Evolutionary conservation across 495 filamentous ascomycete species (phyloP), one percentile per base, ranked within the genome.

Genomic region (Annulohypoxylon bovei): DNA sequence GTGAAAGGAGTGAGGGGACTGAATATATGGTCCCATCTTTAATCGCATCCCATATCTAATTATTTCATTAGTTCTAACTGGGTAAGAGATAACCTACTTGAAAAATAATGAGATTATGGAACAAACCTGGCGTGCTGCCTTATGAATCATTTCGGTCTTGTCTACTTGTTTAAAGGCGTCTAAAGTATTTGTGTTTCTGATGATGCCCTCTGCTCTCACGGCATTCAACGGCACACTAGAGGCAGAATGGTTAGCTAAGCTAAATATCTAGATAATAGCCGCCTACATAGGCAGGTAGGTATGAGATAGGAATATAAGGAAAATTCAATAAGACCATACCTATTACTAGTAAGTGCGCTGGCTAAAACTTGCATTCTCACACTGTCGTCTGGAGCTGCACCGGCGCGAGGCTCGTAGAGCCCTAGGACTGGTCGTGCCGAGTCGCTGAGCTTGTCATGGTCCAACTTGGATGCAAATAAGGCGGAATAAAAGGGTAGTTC

Each of bases 21-120:
- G 93, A 94, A 78, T 94, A 97, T 68, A 99, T 97, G 6, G 92
- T 96, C 18, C 94, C 94, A 78, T 99, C 95, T 67, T 91, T 88
- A 71, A 98, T 97, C 25, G 95, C 95, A 81, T 98, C 93, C 96
- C 94, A 98, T 55, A 99, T 92, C 92, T 97, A 70, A 28, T 74
- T 56, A 58, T 32, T 76, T 47, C 20, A 20, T 68, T n/a, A 42
- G 49, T 12, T 18, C 6, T 27, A 32, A 44, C 27, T 9, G n/a
- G 22, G 54, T 30, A 25, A 11, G 32, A n/a, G 25, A 9, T 9
- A 2, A 12, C 1, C 27, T 23, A 9, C 0, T 52, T 42, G 46
- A 25, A 16, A 42, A 27, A 55, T 35, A 4, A 5, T 0, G 8
- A 42, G 39, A 55, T 35, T 6, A 5, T 0, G 8, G 20, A 16